These are phyloP conservation scores for Lophiotrema nucula DNA, from an alignment of 495 filamentous ascomycete species.

Conservation along the genomic window DNA sequence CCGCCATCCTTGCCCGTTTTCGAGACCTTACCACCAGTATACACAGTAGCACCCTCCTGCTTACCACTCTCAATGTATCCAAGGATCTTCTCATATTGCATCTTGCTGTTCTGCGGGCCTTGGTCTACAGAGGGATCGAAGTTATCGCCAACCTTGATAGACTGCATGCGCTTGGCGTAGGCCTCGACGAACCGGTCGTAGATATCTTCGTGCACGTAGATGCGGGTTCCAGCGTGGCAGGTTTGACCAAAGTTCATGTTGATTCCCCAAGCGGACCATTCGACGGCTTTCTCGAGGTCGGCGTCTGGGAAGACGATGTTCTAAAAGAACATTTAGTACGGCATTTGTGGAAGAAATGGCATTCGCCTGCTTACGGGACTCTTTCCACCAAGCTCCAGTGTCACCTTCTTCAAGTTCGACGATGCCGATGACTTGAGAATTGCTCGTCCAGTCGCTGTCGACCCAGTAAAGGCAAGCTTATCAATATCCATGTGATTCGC, in stretches of 20 bases:
- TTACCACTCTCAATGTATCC: conserved; percentile 14
- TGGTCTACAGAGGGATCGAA: neutral
- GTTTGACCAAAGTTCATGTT: conserved; percentile 9
- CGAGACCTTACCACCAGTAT: neutral
- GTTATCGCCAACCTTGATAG: conserved; percentile 20
- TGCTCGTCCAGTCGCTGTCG: conserved; percentile 24
- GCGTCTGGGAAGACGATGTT: conserved; percentile 10
- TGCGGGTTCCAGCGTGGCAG: conserved; percentile 24
- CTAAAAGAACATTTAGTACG: neutral
- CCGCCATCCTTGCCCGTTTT: conserved; percentile 15
- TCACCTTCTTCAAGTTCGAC: conserved; percentile 37
- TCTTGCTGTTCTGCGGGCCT: conserved; percentile 10
- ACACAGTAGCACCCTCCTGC: conserved; percentile 2
- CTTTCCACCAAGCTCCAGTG: conserved; percentile 39
- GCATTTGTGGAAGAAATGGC: neutral
- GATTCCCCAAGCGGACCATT: neutral
- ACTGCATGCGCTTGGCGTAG: conserved; percentile 26
- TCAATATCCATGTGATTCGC: conserved; percentile 33
- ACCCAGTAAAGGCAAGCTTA: conserved; percentile 41
- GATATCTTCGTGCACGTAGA: conserved; percentile 35
- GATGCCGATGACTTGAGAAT: conserved; percentile 33
- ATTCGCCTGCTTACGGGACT: conserved; percentile 12
- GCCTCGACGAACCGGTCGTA: conserved; percentile 35
- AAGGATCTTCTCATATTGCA: conserved; percentile 8
- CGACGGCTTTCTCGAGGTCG: conserved; percentile 4